Conservation (phyloP, 2,329 filamentous ascomycete species). For the Fusarium sambucinum region DNA sequence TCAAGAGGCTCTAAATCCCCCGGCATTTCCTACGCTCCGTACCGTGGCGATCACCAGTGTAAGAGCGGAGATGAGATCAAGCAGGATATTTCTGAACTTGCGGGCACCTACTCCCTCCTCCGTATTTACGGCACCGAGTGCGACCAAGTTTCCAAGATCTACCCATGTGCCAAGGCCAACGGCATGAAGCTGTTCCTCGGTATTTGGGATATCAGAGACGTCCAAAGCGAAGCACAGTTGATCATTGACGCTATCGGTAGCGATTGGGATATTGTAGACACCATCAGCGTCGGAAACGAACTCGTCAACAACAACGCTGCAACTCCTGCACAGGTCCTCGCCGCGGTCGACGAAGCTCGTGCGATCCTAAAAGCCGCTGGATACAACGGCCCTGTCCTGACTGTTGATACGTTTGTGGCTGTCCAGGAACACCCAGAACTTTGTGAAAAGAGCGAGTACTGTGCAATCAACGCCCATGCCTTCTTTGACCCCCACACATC, state of each 20-base stretch:
- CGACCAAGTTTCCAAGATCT: constrained; percentile 73
- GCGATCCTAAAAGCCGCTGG: constrained; percentile 69
- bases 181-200: constrained; percentile 80
- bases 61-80: constrained; percentile 74
- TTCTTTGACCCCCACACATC: constrained; percentile 79
- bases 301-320: constrained; percentile 74
- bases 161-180: constrained; percentile 72
- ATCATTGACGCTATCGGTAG: constrained; percentile 70
- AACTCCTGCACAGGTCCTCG: constrained; percentile 66
- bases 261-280: constrained; percentile 77
- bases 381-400: constrained; percentile 79
- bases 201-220: constrained; percentile 72
- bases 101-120: constrained; percentile 69
- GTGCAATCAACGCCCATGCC: constrained; percentile 83
- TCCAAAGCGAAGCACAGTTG: constrained; percentile 67
- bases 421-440: constrained; percentile 75
- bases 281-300: constrained; percentile 85
- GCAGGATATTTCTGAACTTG: constrained; percentile 70
- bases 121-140: constrained; percentile 87
- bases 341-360: constrained; percentile 69
- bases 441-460: constrained; percentile 80
- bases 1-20: constrained; percentile 46
- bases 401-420: constrained; percentile 82
- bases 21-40: constrained; percentile 64
- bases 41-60: constrained; percentile 68